phyloP scores from a whole-genome alignment of 192 early-diverging fungal genomes.

The Helicostylum pulchrum region DNA sequence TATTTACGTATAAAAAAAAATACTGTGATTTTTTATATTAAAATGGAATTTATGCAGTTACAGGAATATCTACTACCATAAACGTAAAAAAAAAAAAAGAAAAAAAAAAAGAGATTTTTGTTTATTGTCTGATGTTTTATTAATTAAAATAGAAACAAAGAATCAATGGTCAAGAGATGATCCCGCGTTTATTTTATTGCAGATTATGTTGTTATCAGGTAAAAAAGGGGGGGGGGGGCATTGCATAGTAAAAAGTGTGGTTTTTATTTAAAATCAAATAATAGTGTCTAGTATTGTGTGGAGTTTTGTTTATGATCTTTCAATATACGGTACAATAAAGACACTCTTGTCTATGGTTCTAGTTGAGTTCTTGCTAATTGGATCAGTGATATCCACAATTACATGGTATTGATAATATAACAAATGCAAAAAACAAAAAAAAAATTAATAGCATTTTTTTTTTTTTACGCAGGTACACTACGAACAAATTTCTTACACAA shows the following conservation, averaged over 20 bases:
- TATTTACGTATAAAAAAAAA: background rate
- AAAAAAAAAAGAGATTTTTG: slow-evolving; percentile 19
- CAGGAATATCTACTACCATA: slow-evolving; percentile 94
- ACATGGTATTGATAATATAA: slow-evolving; percentile 78
- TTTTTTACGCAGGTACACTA: slow-evolving; percentile 52
- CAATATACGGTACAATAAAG: slow-evolving; percentile 63
- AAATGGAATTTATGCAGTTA: slow-evolving; percentile 52
- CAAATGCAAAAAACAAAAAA: background rate
- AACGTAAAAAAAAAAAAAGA: slow-evolving; percentile 65
- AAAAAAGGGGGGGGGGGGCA: background rate
- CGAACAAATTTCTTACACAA: slow-evolving; percentile 81
- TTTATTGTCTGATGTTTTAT: background rate
- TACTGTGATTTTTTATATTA: background rate
- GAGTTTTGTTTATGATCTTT: slow-evolving; percentile 72
- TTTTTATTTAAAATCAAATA: too few species aligned
- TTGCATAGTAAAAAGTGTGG: too few species aligned
- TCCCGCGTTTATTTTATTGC: slow-evolving; percentile 87
- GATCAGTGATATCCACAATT: slow-evolving; percentile 63
- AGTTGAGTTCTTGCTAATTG: slow-evolving; percentile 77
- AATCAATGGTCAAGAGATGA: slow-evolving; percentile 98
- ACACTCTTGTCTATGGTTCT: slow-evolving; percentile 80
- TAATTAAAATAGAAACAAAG: slow-evolving; percentile 84
- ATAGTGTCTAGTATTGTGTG: slow-evolving; percentile 79
- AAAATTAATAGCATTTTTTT: background rate
- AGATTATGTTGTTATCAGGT: slow-evolving; percentile 55